Percentiles rank a stretch among this genome's conserved stretches.
These are phyloP conservation scores for Hypoxylon sp. DNA, from an alignment of 2,329 filamentous ascomycete species.

Conservation along the genomic window DNA sequence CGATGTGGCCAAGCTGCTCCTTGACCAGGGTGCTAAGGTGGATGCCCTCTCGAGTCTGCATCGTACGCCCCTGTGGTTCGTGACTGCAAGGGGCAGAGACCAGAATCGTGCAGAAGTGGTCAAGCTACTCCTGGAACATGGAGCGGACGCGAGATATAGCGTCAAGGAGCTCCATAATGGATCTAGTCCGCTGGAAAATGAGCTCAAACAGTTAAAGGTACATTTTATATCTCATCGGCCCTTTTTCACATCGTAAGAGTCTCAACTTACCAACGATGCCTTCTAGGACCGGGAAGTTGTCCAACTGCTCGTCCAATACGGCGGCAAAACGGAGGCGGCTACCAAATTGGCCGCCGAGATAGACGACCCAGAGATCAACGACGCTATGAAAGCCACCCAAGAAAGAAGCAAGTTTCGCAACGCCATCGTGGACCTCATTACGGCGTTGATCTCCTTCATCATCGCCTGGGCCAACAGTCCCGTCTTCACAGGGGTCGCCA, in stretches of 20 bases:
- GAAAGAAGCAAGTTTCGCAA: not conserved
- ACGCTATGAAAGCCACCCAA: conserved; percentile 11
- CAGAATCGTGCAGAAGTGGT: conserved; percentile 17
- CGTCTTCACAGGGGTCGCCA: not conserved
- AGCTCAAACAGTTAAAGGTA: conserved; percentile 15
- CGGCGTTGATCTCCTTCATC: conserved; percentile 20
- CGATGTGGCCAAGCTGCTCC: conserved; percentile 20
- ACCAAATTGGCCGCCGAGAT: conserved; percentile 1
- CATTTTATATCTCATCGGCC: no score
- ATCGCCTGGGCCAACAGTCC: conserved; percentile 21
- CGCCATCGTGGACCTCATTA: conserved; percentile 5
- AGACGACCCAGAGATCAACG: conserved; percentile 11
- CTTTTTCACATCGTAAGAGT: no score
- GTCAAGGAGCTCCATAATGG: conserved; percentile 9
- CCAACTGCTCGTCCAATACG: conserved; percentile 19
- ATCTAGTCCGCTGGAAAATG: conserved; percentile 26
- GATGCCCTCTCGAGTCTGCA: conserved; percentile 14
- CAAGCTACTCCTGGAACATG: conserved; percentile 10
- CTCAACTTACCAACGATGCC: not conserved
- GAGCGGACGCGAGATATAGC: conserved; percentile 15
- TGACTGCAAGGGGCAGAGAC: conserved; percentile 8
- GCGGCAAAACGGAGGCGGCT: conserved; percentile 10
- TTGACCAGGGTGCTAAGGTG: conserved; percentile 22
- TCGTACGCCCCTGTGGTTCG: conserved; percentile 16
- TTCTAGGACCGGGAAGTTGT: conserved; percentile 13